Evolutionary conservation across 768 basidiomycete genomes (phyloP), one percentile per base, ranked within the genome.

Genomic region (Leccinum boreale): DNA sequence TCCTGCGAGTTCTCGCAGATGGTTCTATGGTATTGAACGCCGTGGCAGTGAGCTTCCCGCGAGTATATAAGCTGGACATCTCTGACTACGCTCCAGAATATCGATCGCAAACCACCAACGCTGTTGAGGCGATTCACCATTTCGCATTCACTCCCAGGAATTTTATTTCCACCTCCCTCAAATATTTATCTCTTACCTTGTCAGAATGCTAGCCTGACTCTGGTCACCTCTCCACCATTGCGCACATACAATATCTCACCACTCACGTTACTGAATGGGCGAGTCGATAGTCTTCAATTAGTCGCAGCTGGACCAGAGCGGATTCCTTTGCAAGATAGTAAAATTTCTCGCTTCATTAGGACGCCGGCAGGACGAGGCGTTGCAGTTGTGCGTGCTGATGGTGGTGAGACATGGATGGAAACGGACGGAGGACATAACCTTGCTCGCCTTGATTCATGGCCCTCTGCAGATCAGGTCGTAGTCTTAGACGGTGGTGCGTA

Each of bases 81-180:
- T 45, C 47, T 67, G 19, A 67, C 48, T 26, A 54, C 44, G 46
- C 45, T 46, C 31, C 61, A 95, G 94, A 93, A 96, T 72, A 85
- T 97, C 62, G 94, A 96, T 67, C 80, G 89, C 15, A 83, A 87
- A 62, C 94, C 94, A 7, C 94, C 94, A 9, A 92, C 90, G 3
- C 77, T 94, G 3, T 77, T 93, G 28, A 83, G 81, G 65, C 86
- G 88, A 58, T 89, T 91, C 70, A 85, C 82, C 3, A 73, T 94
- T 19, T 84, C 90, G 47, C 85, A 89, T 57, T 81, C 83, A 1
- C 76, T 75, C 15, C 79, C 86, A 15, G 74, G 74, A 11, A 67
- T 79, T 15, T 73, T 88, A 44, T 75, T 79, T 52, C 68, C 66
- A 14, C 74, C 75, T 49, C 87, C 86, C 28, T 68, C 70, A 14